phyloP scores from a whole-genome alignment of 2,329 filamentous ascomycete species.

The Amauroascus niger region DNA sequence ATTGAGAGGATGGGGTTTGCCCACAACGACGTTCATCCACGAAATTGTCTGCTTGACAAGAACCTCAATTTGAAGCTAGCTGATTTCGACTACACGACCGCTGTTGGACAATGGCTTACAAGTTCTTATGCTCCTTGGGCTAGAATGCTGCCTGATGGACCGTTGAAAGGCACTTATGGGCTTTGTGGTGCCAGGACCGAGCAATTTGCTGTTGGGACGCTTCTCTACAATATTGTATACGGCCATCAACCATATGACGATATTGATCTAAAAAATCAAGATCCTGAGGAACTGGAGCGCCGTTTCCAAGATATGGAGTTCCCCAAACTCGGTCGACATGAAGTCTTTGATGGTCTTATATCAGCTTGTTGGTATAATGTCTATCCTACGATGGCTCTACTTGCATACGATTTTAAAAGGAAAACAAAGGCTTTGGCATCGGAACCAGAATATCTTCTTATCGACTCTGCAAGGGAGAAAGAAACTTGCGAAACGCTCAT shows the following conservation, averaged over 20 bases:
- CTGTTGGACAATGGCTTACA: slow-evolving; percentile 17
- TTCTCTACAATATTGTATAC: slow-evolving; percentile 22
- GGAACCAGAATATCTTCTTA: slow-evolving; percentile 9
- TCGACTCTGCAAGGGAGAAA: slow-evolving; percentile 7
- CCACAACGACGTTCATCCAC: slow-evolving; percentile 14
- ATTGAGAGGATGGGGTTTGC: slow-evolving; percentile 18
- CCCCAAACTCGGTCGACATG: slow-evolving; percentile 17
- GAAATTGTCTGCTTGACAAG: slow-evolving; percentile 16
- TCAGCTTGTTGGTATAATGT: slow-evolving; percentile 19
- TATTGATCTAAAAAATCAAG: slow-evolving; percentile 1
- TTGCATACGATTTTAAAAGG: slow-evolving; percentile 19
- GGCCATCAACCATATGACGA: slow-evolving; percentile 17
- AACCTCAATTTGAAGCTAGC: slow-evolving; percentile 15
- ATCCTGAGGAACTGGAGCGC: slow-evolving; percentile 3
- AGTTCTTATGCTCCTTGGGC: slow-evolving; percentile 15
- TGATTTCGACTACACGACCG: slow-evolving; percentile 17
- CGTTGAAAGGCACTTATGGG: slow-evolving; percentile 18
- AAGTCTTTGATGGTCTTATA: slow-evolving; percentile 18
- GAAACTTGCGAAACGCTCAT: slow-evolving; percentile 11
- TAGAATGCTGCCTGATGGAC: slow-evolving; percentile 13
- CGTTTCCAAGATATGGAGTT: slow-evolving; percentile 18
- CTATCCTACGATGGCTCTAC: slow-evolving; percentile 20
- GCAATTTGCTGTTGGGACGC: slow-evolving; percentile 18
- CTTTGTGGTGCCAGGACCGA: slow-evolving; percentile 20
- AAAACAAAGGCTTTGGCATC: slow-evolving; percentile 16